Evolutionary conservation across 148 eudicot species (phyloP).

Genomic region (Rhododendron ferrugineum): DNA sequence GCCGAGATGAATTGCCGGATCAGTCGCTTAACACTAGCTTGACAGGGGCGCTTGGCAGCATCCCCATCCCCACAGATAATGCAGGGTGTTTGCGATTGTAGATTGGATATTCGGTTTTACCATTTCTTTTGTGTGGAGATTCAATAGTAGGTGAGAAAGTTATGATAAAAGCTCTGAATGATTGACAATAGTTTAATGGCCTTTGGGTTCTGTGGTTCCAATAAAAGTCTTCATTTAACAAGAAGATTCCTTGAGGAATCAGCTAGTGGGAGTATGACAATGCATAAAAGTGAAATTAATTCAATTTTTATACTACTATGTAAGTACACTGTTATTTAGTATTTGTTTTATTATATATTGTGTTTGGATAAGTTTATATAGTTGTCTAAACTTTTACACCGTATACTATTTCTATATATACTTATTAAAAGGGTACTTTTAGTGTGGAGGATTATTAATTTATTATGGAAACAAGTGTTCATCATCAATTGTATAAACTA

Average conservation of each 20-base stretch:
- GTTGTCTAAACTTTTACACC: not conserved
- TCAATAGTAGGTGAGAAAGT: constrained; percentile 21
- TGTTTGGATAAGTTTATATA: not conserved
- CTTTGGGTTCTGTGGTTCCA: not conserved
- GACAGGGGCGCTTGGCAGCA: too few relatives aligned
- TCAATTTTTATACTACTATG: not conserved
- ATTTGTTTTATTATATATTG: not conserved
- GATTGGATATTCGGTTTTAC: not conserved
- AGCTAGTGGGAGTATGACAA: not conserved
- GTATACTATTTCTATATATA: not conserved
- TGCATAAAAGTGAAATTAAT: not conserved
- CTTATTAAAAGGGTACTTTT: not conserved
- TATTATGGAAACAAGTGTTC: not conserved
- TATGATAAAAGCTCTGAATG: constrained; percentile 14
- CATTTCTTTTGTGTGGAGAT: not conserved
- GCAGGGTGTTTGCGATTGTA: not conserved
- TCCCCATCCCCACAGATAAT: too few relatives aligned
- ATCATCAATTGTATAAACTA: not conserved
- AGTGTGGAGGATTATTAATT: not conserved
- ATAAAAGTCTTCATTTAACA: constrained; percentile 6
- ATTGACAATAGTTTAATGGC: constrained; percentile 11
- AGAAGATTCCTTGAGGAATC: constrained; percentile 21
- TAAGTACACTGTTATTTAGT: not conserved
- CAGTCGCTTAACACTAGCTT: too few relatives aligned
- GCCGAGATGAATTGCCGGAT: too few relatives aligned